Conservation (phyloP, 1,139 yeast species). For the Protomyces inundatus region DNA sequence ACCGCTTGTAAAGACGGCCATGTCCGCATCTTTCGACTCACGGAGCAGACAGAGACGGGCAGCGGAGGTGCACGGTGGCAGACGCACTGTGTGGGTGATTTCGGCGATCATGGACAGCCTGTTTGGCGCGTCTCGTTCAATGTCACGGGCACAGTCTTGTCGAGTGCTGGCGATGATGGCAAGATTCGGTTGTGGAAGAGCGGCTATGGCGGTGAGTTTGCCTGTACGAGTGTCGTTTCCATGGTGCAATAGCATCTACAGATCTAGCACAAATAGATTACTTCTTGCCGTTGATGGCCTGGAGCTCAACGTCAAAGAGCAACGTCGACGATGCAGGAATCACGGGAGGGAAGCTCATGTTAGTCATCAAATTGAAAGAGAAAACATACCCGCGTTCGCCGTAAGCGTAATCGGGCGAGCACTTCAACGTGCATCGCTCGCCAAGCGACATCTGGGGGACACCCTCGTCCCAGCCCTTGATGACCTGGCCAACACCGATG, state of each 20-base stretch:
- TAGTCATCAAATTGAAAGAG: background rate
- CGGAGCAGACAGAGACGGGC: constrained; percentile 31
- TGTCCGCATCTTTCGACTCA: constrained; percentile 75
- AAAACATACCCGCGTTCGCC: constrained; percentile 43
- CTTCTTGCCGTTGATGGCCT: constrained; percentile 26
- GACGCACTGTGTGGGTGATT: constrained; percentile 52
- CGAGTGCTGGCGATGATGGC: constrained; percentile 96
- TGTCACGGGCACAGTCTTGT: constrained; percentile 81
- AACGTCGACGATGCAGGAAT: constrained; percentile 95
- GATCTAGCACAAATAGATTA: background rate
- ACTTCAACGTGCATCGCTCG: constrained; percentile 82
- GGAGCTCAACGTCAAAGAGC: constrained; percentile 34
- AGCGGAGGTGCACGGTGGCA: constrained; percentile 24
- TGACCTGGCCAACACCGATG: constrained; percentile 94
- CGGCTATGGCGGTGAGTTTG: constrained; percentile 77
- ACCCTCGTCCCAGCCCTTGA: constrained; percentile 89
- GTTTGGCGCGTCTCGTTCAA: constrained; percentile 98
- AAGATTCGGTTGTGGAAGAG: constrained; percentile 88
- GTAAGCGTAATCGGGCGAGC: constrained; percentile 86
- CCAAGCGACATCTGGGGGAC: constrained; percentile 89
- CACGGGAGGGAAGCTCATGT: constrained; percentile 71
- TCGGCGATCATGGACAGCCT: constrained; percentile 76
- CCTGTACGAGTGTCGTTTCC: constrained; percentile 82
- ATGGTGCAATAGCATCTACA: constrained; percentile 45
- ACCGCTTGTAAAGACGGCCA: constrained; percentile 94